A percentile compares a stretch with the other conserved stretches of the same genome.
Conservation (phyloP, 805 yeast species). For the Teunomyces atbi region DNA sequence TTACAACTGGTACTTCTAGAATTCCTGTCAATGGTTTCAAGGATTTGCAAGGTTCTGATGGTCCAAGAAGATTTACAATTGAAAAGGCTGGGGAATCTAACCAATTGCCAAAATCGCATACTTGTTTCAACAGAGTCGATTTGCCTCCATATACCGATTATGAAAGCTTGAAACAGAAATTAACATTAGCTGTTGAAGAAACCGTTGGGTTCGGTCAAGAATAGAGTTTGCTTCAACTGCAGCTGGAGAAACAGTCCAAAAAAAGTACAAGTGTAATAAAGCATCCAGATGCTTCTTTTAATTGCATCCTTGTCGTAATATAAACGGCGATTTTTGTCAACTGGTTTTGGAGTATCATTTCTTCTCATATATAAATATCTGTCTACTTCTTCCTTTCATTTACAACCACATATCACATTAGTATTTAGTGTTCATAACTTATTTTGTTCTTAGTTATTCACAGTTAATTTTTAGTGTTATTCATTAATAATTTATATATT, state of each 20-base stretch:
- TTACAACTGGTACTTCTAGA: slow-evolving; percentile 98
- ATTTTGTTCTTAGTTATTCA: slow-evolving; percentile 4
- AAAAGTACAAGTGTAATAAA: not conserved
- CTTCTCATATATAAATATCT: slow-evolving; percentile 1
- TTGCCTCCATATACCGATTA: slow-evolving; percentile 89
- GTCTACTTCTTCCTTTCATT: slow-evolving; percentile 4
- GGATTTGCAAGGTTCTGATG: slow-evolving; percentile 98
- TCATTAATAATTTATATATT: not conserved
- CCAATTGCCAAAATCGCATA: slow-evolving; percentile 95
- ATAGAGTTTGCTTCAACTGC: slow-evolving; percentile 34
- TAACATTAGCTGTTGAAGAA: slow-evolving; percentile 96
- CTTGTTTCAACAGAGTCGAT: slow-evolving; percentile 98
- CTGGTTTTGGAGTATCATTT: not conserved
- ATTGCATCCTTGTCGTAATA: slow-evolving; percentile 1
- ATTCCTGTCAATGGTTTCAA: slow-evolving; percentile 99
- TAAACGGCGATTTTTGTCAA: not conserved
- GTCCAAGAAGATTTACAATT: slow-evolving; percentile 97
- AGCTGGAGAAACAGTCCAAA: not conserved
- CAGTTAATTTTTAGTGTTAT: not conserved
- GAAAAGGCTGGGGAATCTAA: slow-evolving; percentile 95
- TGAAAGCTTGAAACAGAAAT: slow-evolving; percentile 82
- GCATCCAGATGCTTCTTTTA: not conserved
- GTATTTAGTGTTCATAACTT: slow-evolving; percentile 5
- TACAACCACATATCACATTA: not conserved
- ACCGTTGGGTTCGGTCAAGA: slow-evolving; percentile 99